Evolutionary conservation across 371 early-diverging fungal species (phyloP).

Genomic region (Mucor velutinosus): DNA sequence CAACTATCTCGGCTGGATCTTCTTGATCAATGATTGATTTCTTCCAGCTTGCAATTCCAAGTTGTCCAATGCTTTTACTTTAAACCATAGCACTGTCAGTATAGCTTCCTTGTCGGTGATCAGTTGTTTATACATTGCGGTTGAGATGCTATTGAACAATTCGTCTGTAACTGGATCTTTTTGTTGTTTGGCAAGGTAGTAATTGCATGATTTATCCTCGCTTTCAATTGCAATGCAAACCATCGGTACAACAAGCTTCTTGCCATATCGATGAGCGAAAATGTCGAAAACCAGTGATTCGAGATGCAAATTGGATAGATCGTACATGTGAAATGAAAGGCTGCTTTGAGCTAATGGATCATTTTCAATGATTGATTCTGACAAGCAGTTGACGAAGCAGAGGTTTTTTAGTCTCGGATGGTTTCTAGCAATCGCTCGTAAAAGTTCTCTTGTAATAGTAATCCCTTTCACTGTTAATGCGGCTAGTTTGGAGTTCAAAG

Average conservation of each 20-base stretch:
- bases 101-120: background rate
- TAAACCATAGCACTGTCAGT: background rate
- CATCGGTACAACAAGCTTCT: background rate
- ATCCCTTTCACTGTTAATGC: background rate
- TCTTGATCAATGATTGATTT: background rate
- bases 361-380: background rate
- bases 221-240: background rate
- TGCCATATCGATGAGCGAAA: background rate
- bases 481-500: background rate
- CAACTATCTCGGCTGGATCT: background rate
- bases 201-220: background rate
- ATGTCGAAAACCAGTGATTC: background rate
- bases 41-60: background rate
- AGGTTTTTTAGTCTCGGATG: background rate
- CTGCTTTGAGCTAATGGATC: background rate
- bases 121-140: background rate
- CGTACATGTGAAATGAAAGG: background rate
- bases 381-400: background rate
- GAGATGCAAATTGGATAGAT: background rate
- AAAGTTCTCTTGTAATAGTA: background rate
- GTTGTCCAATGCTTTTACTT: background rate
- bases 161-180: background rate
- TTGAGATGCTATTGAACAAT: background rate
- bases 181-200: background rate
- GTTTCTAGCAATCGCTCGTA: background rate